A percentile compares a stretch with the other conserved stretches of the same genome.
Conservation (phyloP, 2,329 filamentous ascomycete genomes). For the Fusarium sp. region DNA sequence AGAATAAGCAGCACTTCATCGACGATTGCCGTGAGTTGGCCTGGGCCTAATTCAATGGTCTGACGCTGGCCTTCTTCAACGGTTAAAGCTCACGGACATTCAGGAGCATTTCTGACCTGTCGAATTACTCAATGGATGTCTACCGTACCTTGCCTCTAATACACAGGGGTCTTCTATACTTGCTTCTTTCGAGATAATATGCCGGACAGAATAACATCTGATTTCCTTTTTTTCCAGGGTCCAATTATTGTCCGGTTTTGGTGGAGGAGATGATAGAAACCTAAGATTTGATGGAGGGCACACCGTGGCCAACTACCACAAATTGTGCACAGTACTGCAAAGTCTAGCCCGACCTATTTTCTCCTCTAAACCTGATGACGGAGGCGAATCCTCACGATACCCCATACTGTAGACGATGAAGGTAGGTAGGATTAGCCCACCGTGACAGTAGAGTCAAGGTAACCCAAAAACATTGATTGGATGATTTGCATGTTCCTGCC, state of each 20-base stretch:
- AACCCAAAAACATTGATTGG: conserved; percentile 31
- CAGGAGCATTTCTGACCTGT: conserved; percentile 19
- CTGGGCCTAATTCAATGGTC: background rate
- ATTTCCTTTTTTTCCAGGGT: conserved; percentile 10
- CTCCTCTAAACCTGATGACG: background rate
- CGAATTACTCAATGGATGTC: conserved; percentile 7
- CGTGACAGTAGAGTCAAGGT: conserved; percentile 26
- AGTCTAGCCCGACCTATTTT: conserved; percentile 1
- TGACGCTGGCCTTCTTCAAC: conserved; percentile 14
- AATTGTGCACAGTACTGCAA: background rate
- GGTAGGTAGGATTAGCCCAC: conserved; percentile 25
- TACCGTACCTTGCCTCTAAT: conserved; percentile 5
- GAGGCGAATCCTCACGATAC: conserved; percentile 2
- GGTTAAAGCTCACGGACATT: conserved; percentile 4
- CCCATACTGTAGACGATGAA: background rate
- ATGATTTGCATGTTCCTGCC: conserved; percentile 16
- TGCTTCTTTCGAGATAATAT: background rate
- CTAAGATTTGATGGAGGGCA: background rate
- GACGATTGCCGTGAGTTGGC: conserved; percentile 19
- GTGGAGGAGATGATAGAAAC: background rate
- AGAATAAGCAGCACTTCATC: conserved; percentile 24
- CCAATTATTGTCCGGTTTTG: background rate
- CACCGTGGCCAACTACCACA: background rate
- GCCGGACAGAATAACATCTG: background rate
- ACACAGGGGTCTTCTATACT: conserved; percentile 19